Base-by-base conservation (phyloP, 2,329 filamentous ascomycete genomes). In the Colletotrichum gloeosporioides region DNA sequence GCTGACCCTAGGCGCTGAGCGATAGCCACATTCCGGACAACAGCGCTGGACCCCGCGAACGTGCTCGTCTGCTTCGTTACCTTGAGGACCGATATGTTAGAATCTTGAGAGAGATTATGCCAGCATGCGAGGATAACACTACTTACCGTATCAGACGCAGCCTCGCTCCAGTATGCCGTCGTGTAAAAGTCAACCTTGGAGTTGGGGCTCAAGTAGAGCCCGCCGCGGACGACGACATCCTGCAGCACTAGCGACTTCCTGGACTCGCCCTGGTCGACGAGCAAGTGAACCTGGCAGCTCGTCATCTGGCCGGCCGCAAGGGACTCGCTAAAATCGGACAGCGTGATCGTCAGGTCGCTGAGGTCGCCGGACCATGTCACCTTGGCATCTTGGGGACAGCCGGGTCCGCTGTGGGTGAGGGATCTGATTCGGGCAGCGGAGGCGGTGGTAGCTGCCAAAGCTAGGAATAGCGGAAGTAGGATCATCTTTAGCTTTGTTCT, bases 291-390 rank as follows among this genome's bases (percentile, higher is more conserved):
- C 59, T 77, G 76, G 22, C 73, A 77, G 69, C 55, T 69, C 27
- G 76, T 73, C 31, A 64, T 76, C 73, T 86, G 84, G 18, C 82
- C 84, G 34, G 81, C 82, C 75, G 84, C 82, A 77, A 85, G 78
- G 34, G 83, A 80, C 39, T 80, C 72, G 78, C 86, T 85, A 67
- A 86, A 85, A 69, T 82, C 86, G 0, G 86, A 83, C 75, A 86
- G 80, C 70, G 86, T 86, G 75, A 85, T 87, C 75, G 86, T 85
- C 27, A 74, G 55, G 27, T 77, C 78, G 32, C 75, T 76, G 27
- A 79, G 70, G 22, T 32, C 62, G 34, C 79, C 80, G 8, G 77
- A 75, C 75, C 75, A 76, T 9, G 73, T 76, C 34, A 77, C 34
- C 32, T 53, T 75, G 8, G 73, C 63, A 31, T 59, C 59, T 29